A percentile compares a stretch with the other conserved stretches of the same genome.
These are phyloP conservation scores for Physcomitrellopsis africana DNA, from an alignment of 225 moss, liverwort and hornwort genomes.

Conservation along the genomic window DNA sequence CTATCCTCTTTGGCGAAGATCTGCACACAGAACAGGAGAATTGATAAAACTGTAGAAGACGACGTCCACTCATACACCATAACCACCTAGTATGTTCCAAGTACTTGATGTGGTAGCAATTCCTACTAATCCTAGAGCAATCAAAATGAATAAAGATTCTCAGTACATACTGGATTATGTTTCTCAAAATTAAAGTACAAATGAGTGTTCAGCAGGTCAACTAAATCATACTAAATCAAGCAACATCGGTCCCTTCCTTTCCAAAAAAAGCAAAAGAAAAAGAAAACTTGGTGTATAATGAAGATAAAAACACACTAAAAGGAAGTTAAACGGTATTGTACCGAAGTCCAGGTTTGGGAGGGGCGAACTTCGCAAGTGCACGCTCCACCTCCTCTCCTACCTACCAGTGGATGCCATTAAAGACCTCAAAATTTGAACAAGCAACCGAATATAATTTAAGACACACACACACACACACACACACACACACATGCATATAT, in stretches of 20 bases:
- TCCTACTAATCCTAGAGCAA: background rate
- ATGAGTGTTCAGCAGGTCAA: background rate
- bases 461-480: too few relatives aligned
- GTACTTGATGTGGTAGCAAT: background rate
- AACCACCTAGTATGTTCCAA: background rate
- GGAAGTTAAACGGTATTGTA: constrained; percentile 18
- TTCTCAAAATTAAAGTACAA: background rate
- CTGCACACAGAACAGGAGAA: constrained; percentile 15
- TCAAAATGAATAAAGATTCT: background rate
- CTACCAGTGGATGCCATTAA: constrained; percentile 29
- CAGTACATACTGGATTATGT: background rate
- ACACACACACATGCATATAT: too few relatives aligned
- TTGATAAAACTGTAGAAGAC: background rate
- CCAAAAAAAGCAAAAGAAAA: background rate
- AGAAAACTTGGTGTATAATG: background rate
- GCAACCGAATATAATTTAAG: background rate
- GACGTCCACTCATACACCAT: background rate
- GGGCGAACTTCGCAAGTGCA: constrained; percentile 60
- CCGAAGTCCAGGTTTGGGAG: constrained; percentile 70
- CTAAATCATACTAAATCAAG: background rate
- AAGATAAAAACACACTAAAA: background rate
- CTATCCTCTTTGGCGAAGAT: constrained; percentile 55
- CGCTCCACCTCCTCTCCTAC: constrained; percentile 92
- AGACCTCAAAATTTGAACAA: background rate
- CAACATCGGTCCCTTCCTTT: background rate